Base-by-base conservation (phyloP, 1,284 basidiomycete species). In the Marasmius fiardii region DNA sequence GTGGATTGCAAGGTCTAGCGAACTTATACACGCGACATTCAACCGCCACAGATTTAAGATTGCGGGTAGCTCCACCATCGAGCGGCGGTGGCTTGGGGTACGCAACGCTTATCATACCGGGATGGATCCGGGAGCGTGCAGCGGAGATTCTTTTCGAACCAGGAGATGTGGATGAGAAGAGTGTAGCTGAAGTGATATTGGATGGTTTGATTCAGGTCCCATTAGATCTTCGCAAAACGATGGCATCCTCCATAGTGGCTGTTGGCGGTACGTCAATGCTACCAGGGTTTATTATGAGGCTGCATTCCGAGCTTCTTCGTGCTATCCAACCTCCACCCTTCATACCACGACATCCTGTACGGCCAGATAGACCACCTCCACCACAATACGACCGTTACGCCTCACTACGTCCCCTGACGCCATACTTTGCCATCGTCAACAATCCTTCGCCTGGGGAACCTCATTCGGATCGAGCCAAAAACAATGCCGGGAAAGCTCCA, bases 71-170 rank as follows among this genome's bases (percentile, higher is more conserved):
- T 21, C 88, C 89, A 26, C 86, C 88, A 3, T 63, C 71, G 0
- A 20, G 85, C 88, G 65, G 84, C 83, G 62, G 73, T 0, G 88
- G 88, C 0, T 71, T 77, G n/a, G 93, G 92, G 6, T 49, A 53
- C 31, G 57, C 54, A 0, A 90, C 86, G 0, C 71, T 98, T 35
- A 77, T 90, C 43, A 84, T 99, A 41, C 96, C 96, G 0, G 95
- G 95, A 0, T 99, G 97, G 96, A 79, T 98, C 23, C 76, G 96
- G 35, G 95, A 98, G 67, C 80, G 95, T 7, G 91, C 91, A 0
- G 87, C 92, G 2, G 96, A 99, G 67, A 80, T 95, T 3, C 74
- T 98, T 1, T 98, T 98, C 61, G 92, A 93, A 65, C 85, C 86
- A 2, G 90, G 90, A n/a, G 92, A 94, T 60, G 83, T 90, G 24